Conservation (phyloP, 805 yeast species). For the Candida suzukii region DNA sequence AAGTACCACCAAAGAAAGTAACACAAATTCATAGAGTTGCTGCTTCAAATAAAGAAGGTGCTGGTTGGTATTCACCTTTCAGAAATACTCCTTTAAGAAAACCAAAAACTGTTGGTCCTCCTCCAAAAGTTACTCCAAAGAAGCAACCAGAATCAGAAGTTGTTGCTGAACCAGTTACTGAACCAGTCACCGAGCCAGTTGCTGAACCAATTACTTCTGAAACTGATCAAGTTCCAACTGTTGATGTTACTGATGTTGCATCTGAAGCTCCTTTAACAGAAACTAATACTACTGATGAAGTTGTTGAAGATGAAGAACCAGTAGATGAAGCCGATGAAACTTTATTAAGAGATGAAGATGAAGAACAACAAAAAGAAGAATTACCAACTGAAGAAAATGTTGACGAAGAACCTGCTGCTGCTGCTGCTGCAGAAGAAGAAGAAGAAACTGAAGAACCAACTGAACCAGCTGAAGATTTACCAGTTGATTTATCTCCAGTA, state of each 20-base stretch:
- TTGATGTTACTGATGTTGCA: slow-evolving; percentile 9
- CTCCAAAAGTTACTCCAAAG: slow-evolving; percentile 4
- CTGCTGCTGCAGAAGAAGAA: slow-evolving; percentile 17
- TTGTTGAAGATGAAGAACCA: slow-evolving; percentile 9
- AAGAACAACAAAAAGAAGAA: slow-evolving; percentile 6
- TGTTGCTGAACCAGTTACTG: slow-evolving; percentile 7
- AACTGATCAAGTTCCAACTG: slow-evolving; percentile 7
- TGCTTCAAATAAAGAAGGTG: slow-evolving; percentile 8
- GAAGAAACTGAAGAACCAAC: slow-evolving; percentile 6
- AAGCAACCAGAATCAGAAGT: slow-evolving; percentile 1
- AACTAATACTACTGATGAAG: slow-evolving; percentile 7
- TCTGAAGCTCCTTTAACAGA: slow-evolving; percentile 7
- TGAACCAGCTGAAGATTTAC: slow-evolving; percentile 18
- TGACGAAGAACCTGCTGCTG: slow-evolving; percentile 20
- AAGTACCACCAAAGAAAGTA: slow-evolving; percentile 6
- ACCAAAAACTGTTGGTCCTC: slow-evolving; percentile 1
- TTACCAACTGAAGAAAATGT: slow-evolving; percentile 3
- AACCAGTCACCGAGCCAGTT: slow-evolving; percentile 3
- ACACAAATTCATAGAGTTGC: slow-evolving; percentile 17
- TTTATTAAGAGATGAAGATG: slow-evolving; percentile 8
- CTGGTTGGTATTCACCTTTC: slow-evolving; percentile 23
- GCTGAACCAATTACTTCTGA: too few relatives aligned
- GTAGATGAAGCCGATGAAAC: slow-evolving; percentile 5
- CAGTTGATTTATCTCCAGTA: slow-evolving; percentile 20
- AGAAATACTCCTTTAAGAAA: slow-evolving; percentile 6